Percentiles rank a stretch among this genome's conserved stretches.
Evolutionary conservation across 2,329 filamentous ascomycete genomes (phyloP).

Genomic region (Calonectria leucothoes): DNA sequence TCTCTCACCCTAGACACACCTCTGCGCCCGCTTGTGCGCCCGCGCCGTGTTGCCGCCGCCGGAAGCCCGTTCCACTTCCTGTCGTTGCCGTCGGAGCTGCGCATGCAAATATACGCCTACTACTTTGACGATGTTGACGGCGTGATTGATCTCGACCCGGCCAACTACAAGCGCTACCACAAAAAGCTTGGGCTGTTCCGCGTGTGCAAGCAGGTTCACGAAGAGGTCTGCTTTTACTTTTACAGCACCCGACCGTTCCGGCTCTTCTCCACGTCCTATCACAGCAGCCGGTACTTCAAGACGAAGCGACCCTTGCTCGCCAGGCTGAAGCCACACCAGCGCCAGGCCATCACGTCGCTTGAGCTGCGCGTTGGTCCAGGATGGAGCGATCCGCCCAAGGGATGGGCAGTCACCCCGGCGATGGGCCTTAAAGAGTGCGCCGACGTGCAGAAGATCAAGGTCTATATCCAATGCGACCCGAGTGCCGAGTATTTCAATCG

Average conservation of each 20-base stretch:
- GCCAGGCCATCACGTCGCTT: constrained; percentile 69
- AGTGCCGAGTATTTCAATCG: constrained; percentile 75
- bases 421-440: constrained; percentile 73
- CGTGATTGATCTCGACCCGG: constrained; percentile 74
- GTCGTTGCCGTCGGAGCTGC: constrained; percentile 75
- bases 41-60: constrained; percentile 46
- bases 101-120: constrained; percentile 75
- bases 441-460: constrained; percentile 68
- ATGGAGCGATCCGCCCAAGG: constrained; percentile 76
- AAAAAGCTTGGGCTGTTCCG: constrained; percentile 70
- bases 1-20: constrained; percentile 56
- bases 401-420: constrained; percentile 75
- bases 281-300: constrained; percentile 74
- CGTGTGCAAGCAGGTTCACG: constrained; percentile 69
- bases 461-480: constrained; percentile 81
- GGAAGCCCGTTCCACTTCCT: constrained; percentile 72
- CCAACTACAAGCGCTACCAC: constrained; percentile 72
- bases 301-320: constrained; percentile 78
- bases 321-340: constrained; percentile 71
- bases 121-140: constrained; percentile 66
- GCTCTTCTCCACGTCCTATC: constrained; percentile 68
- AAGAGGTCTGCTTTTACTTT: constrained; percentile 73
- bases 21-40: constrained; percentile 46
- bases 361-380: constrained; percentile 80
- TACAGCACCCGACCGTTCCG: constrained; percentile 73